Evolutionary conservation across 768 basidiomycete species (phyloP).

Genomic region (Russula sp.): DNA sequence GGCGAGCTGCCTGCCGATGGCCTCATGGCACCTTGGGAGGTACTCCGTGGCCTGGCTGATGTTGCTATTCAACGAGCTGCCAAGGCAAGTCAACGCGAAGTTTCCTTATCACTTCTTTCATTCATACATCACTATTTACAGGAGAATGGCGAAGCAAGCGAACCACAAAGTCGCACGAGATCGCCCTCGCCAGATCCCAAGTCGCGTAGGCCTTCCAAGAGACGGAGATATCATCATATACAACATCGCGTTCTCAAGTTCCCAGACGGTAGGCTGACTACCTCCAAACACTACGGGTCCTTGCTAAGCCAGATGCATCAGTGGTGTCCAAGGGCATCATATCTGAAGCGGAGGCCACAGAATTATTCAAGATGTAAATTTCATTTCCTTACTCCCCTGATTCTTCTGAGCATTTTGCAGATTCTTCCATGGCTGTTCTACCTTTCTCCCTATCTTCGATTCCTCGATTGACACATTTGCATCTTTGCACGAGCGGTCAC

Average conservation of each 20-base stretch:
- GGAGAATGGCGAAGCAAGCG: slow-evolving; percentile 75
- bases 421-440: slow-evolving; percentile 90
- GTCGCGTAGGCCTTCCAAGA: slow-evolving; percentile 60
- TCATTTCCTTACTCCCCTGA: slow-evolving; percentile 9
- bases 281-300: background rate
- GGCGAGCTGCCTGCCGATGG: slow-evolving; percentile 76
- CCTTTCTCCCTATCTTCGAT: slow-evolving; percentile 86
- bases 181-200: slow-evolving; percentile 62
- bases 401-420: slow-evolving; percentile 34
- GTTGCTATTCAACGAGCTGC: slow-evolving; percentile 74
- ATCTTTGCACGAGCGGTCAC: slow-evolving; percentile 78
- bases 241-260: slow-evolving; percentile 51
- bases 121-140: slow-evolving; percentile 25
- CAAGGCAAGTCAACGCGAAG: slow-evolving; percentile 42
- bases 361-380: slow-evolving; percentile 76
- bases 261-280: slow-evolving; percentile 56
- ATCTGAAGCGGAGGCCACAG: slow-evolving; percentile 73
- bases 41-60: slow-evolving; percentile 71
- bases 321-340: slow-evolving; percentile 83
- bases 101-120: background rate
- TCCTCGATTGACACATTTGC: slow-evolving; percentile 77
- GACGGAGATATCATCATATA: slow-evolving; percentile 63
- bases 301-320: slow-evolving; percentile 26
- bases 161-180: slow-evolving; percentile 66
- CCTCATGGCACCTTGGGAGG: slow-evolving; percentile 83